phyloP scores from a whole-genome alignment of 2,329 filamentous ascomycete species.

The Aureobasidium musti region DNA sequence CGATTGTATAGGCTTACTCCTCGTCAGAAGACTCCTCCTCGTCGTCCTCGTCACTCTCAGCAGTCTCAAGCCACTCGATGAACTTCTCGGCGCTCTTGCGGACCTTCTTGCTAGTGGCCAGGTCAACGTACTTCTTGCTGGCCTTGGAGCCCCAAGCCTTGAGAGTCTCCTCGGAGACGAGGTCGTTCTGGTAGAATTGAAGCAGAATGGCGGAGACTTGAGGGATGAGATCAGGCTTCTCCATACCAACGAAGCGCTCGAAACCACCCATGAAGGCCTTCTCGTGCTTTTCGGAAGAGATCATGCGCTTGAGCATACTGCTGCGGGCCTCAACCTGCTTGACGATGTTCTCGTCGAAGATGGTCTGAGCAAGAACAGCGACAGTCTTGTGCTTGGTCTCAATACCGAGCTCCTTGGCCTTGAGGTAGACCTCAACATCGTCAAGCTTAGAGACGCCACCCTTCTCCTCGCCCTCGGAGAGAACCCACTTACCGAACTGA shows the following conservation, averaged over 20 bases:
- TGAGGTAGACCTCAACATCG: conserved; percentile 90
- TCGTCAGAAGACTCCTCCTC: conserved; percentile 53
- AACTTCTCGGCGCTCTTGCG: conserved; percentile 93
- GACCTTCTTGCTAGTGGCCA: conserved; percentile 88
- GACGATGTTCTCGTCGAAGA: conserved; percentile 88
- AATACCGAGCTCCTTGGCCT: conserved; percentile 94
- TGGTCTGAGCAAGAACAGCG: conserved; percentile 85
- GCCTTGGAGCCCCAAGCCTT: conserved; percentile 91
- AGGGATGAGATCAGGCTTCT: conserved; percentile 75
- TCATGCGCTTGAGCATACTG: conserved; percentile 81
- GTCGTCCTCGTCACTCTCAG: conserved; percentile 71
- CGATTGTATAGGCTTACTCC: conserved; percentile 12
- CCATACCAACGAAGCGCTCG: conserved; percentile 85
- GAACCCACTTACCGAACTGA: conserved; percentile 89
- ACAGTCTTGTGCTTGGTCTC: conserved; percentile 93
- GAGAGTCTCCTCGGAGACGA: conserved; percentile 84
- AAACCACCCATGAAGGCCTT: conserved; percentile 94
- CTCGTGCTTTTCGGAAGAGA: conserved; percentile 89
- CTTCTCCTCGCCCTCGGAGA: conserved; percentile 68
- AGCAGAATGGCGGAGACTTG: conserved; percentile 84
- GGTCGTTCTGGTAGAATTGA: conserved; percentile 85
- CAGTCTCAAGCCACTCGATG: conserved; percentile 88
- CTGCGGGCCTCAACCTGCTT: conserved; percentile 84
- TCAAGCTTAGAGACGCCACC: conserved; percentile 76
- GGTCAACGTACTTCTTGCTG: conserved; percentile 97